Evolutionary conservation across 1,139 yeast species (phyloP), one percentile per base, ranked within the genome.

Genomic region (Saccharomyces hybrid): DNA sequence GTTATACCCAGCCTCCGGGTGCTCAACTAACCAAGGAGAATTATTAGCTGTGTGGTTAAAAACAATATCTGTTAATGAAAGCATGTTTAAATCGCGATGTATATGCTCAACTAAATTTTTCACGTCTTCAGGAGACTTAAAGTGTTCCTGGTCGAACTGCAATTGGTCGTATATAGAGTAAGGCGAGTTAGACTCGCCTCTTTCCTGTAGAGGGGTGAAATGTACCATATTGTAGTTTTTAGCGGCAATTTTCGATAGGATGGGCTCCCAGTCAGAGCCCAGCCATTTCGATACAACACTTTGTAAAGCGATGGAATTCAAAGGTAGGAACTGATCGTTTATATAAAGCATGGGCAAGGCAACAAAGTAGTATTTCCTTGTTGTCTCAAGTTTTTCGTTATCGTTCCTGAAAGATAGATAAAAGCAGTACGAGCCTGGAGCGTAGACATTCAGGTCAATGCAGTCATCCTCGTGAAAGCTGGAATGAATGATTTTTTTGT

Each of bases 171-270:
- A 85, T 53, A 93, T 88, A 3, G 96, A 88, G 66, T 91, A 93
- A 0, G 99, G 98, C 7, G 97, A 90, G 68, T 91, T 80, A 0
- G 96, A 88, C 55, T 78, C 84, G 28, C 99, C 99, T 51, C 98
- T 78, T 59, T 83, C 74, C 70, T 91, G 97, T 59, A 93, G 76
- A 0, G 99, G 99, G 1, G 98, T 90, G 68, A 93, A 93, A 73
- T 93, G 99, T 49, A 93, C 75, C 96, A 91, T 88, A 69, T 93
- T 93, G 74, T 91, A 93, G 20, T 95, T 93, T 70, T 93, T 93
- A 8, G 71, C 69, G 16, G 83, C 73, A 48, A 93, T 79, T 51
- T 80, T 78, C 3, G 70, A 66, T 56, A 93, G 85, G 56, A 88
- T 74, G 1, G 73, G 67, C 55, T 81, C 81, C 98, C 98, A 93